Base-by-base conservation (phyloP, 352 stramenopile genomes). In the Blastocystis hominis region DNA sequence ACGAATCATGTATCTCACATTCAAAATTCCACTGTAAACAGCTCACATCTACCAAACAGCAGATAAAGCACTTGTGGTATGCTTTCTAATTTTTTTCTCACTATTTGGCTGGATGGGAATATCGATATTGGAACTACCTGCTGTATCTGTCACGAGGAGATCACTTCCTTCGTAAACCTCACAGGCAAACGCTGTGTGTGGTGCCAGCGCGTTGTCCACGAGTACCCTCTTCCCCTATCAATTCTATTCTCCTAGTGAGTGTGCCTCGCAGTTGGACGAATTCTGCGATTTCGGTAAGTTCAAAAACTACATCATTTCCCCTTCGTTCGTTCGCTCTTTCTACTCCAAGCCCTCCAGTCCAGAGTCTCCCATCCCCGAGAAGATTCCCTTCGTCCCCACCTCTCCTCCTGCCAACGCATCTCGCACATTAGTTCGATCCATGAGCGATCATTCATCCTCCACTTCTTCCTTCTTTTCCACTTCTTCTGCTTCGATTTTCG, bases 11-110 rank as follows among this genome's bases (percentile, higher is more conserved):
- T 46, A 75, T 75, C 59, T 42, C 24, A 34, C n/a, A 47, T 9
- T 75, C 66, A 42, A 87, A 78, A n/a, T 87, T 87, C 44, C 62
- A 87, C 47, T 87, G 77, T 50, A 87, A 87, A 56, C 77, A 75
- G 66, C 64, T 87, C 36, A 87, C 77, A 75, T 87, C 62, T 34
- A 75, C 62, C 1, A 87, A 87, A 44, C 44, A 24, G 2, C 34
- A 75, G 6, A 78, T 87, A 24, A 78, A 78, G 44, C 77, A 87
- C 36, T 56, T 78, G 40, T 87, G 77, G 77, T 87, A 77, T 4
- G n/a, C n/a, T 50, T 5, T 42, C 50, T 46, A 59, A n/a, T 76
- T 0, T 55, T 77, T 40, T 34, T 6, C 6, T 46, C 69, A 3
- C 24, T 24, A 24, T 5, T 47, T 55, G 77, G 77, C 53, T 87